These are phyloP conservation scores for Pelargonium cotyledonis DNA, from an alignment of 441 rosid genomes.

Conservation along the genomic window DNA sequence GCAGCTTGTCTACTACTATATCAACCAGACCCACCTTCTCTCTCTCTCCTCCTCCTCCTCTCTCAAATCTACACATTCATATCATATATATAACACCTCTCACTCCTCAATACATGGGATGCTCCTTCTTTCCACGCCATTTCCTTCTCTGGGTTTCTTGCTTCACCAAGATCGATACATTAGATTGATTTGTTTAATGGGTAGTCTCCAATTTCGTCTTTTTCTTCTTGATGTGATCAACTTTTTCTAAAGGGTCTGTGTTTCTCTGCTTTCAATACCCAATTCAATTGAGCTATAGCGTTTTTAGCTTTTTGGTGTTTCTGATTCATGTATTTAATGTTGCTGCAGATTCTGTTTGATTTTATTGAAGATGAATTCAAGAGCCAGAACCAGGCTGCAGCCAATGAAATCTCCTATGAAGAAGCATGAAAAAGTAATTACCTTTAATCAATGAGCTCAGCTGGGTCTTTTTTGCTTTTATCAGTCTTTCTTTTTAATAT, in stretches of 20 bases:
- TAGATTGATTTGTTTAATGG: no score
- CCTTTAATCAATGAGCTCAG: slow-evolving; percentile 1
- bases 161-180: no score
- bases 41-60: background rate
- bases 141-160: no score
- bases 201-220: no score
- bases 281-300: background rate
- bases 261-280: background rate
- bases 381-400: slow-evolving; percentile 23
- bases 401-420: slow-evolving; percentile 23
- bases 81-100: background rate
- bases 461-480: background rate
- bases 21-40: slow-evolving; percentile 1
- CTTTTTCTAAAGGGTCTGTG: background rate
- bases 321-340: background rate
- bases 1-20: background rate
- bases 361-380: slow-evolving; percentile 31
- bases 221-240: background rate
- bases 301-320: background rate
- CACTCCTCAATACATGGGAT: no score
- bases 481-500: background rate
- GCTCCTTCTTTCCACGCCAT: no score
- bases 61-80: background rate
- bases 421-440: slow-evolving; percentile 37
- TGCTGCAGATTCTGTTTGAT: slow-evolving; percentile 3